Base-by-base conservation (phyloP, 352 stramenopile genomes). In the Pythium guiyangense region DNA sequence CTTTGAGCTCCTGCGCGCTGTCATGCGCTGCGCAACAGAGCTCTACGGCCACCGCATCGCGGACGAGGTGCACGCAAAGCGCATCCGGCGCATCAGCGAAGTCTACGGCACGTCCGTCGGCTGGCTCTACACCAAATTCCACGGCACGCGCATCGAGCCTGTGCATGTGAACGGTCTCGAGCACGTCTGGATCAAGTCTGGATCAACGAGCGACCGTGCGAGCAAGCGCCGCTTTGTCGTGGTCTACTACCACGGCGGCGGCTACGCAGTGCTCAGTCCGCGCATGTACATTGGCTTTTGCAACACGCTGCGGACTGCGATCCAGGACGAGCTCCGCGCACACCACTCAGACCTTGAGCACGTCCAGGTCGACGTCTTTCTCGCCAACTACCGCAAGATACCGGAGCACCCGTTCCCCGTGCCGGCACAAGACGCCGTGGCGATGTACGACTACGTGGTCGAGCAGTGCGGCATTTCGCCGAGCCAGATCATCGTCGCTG, bases 331-430 rank as follows among this genome's bases (percentile, higher is more conserved):
- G 55, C 59, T 78, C 37, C n/a, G n/a, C n/a, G n/a, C n/a, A n/a
- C 49, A 59, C 0, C 40, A 22, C 0, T n/a, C 59, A 26, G 29
- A 56, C 66, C 29, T 57, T 3, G 49, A 18, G 59, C 58, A 64
- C 11, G 52, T 69, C 29, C 52, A 67, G 6, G 67, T 84, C 2
- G 64, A 82, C 42, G 63, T 82, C 20, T 66, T 82, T 22, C 42
- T 82, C 22, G 70, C 67, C 11, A 84, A 80, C 60, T 84, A 82
- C 50, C 71, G 63, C 40, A 82, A 82, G 48, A 53, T 66, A 17
- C 74, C 74, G n/a, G 73, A 78, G 59, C 52, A 71, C 62, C 65
- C 61, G 50, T 82, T 76, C 52, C 74, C 74, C 14, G 51, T 69
- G 2, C 67, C 73, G 34, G 53, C 62, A 2, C 51, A 78, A 15